Evolutionary conservation across 345 rosid species (phyloP).

Genomic region (Corymbia maculata): DNA sequence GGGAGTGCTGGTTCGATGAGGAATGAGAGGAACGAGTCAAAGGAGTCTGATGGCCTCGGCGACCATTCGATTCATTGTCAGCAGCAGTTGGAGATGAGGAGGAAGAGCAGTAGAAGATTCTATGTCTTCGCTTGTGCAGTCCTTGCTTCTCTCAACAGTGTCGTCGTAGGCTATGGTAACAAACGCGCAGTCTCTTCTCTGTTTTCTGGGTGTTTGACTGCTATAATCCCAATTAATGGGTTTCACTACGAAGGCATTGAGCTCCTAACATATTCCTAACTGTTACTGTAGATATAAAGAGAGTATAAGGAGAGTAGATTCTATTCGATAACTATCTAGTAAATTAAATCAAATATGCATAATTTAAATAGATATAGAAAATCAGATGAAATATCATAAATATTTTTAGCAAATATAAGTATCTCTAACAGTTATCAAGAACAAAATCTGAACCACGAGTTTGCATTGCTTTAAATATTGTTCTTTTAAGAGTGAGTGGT

Average conservation of each 20-base stretch:
- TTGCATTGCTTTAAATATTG: neutral
- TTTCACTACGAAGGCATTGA: neutral
- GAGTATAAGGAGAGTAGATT: neutral
- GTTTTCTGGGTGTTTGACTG: neutral
- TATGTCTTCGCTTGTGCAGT: constrained; percentile 62
- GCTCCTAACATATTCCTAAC: neutral
- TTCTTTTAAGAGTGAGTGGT: accelerated
- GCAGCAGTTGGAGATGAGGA: constrained; percentile 18
- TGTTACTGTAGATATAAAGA: neutral
- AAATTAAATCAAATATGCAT: neutral
- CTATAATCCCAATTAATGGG: neutral
- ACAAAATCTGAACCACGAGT: neutral
- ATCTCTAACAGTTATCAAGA: neutral
- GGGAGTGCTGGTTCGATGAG: constrained; percentile 17
- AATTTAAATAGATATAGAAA: no score
- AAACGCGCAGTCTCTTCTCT: neutral
- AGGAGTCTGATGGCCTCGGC: constrained; percentile 35
- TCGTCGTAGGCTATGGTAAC: constrained; percentile 79
- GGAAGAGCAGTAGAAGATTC: constrained; percentile 14
- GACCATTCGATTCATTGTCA: constrained; percentile 9
- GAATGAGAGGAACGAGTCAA: constrained; percentile 50
- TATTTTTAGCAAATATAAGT: no score
- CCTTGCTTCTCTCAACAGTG: constrained; percentile 78
- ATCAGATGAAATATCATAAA: no score
- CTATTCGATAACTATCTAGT: neutral